Conservation (phyloP, 176 grass and related monocot species). For the Carex littledalei region DNA sequence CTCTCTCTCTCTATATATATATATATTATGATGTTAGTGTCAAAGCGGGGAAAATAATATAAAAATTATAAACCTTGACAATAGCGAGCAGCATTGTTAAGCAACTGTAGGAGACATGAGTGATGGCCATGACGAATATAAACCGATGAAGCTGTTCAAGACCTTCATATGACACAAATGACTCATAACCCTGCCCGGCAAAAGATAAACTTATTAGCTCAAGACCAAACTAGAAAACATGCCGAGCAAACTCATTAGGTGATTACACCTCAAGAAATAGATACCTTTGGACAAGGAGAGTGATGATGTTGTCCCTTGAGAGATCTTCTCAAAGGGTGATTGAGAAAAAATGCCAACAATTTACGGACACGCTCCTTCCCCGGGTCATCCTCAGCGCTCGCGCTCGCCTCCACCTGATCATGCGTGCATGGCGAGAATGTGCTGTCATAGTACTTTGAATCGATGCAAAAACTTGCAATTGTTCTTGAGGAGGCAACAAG, state of each 20-base stretch:
- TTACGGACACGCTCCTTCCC: slow-evolving; percentile 14
- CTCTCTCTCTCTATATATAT: too few species aligned
- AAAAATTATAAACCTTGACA: slow-evolving; percentile 53
- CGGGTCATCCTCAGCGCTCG: slow-evolving; percentile 29
- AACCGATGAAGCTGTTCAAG: slow-evolving; percentile 91
- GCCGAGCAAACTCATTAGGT: neutral
- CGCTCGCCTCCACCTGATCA: slow-evolving; percentile 49
- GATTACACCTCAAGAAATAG: slow-evolving; percentile 4
- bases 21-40: neutral
- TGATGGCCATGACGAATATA: slow-evolving; percentile 98
- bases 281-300: slow-evolving; percentile 44
- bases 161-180: slow-evolving; percentile 93
- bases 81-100: slow-evolving; percentile 92
- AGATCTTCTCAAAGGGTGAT: slow-evolving; percentile 48
- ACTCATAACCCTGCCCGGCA: slow-evolving; percentile 64
- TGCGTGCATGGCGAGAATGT: slow-evolving; percentile 81
- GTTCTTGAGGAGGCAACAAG: slow-evolving; percentile 75
- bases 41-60: neutral
- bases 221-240: neutral
- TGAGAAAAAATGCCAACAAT: slow-evolving; percentile 40
- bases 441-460: slow-evolving; percentile 69
- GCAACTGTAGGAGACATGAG: slow-evolving; percentile 90
- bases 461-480: slow-evolving; percentile 83
- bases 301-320: slow-evolving; percentile 36
- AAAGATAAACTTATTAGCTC: slow-evolving; percentile 5